These are phyloP conservation scores for Colletotrichum acutatum DNA, from an alignment of 2,329 filamentous ascomycete genomes.

Conservation along the genomic window DNA sequence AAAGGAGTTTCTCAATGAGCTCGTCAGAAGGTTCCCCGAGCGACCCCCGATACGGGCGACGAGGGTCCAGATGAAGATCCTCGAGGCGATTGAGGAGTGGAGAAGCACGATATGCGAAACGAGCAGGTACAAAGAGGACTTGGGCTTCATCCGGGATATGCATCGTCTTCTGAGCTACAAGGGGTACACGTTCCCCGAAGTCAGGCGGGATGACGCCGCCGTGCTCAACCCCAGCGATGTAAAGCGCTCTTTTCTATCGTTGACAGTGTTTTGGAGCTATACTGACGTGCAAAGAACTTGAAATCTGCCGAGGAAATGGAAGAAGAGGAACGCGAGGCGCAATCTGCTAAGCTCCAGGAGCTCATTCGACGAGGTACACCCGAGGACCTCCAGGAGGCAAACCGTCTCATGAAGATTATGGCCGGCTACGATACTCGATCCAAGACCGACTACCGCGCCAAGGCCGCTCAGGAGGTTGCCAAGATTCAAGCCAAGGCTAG, in stretches of 20 bases:
- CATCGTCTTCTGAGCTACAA: conserved; percentile 95
- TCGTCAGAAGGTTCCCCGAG: conserved; percentile 95
- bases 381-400: conserved; percentile 95
- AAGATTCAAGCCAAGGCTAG: conserved; percentile 97
- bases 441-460: conserved; percentile 97
- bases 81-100: conserved; percentile 99
- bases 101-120: conserved; percentile 98
- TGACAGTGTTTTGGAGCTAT: not conserved
- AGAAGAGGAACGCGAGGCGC: conserved; percentile 91
- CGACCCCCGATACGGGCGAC: conserved; percentile 87
- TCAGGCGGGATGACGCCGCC: conserved; percentile 92
- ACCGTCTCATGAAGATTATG: conserved; percentile 99
- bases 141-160: conserved; percentile 98
- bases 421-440: conserved; percentile 94
- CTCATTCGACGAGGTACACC: conserved; percentile 92
- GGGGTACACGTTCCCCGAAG: conserved; percentile 94
- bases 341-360: conserved; percentile 98
- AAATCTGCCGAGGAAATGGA: conserved; percentile 99
- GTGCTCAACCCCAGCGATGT: conserved; percentile 97
- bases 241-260: conserved; percentile 52
- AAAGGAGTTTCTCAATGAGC: conserved; percentile 98
- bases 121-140: conserved; percentile 94
- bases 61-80: conserved; percentile 89
- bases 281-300: conserved; percentile 72
- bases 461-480: conserved; percentile 93